phyloP scores from a whole-genome alignment of 169 alveolate species.

The Plasmodium coatneyi region DNA sequence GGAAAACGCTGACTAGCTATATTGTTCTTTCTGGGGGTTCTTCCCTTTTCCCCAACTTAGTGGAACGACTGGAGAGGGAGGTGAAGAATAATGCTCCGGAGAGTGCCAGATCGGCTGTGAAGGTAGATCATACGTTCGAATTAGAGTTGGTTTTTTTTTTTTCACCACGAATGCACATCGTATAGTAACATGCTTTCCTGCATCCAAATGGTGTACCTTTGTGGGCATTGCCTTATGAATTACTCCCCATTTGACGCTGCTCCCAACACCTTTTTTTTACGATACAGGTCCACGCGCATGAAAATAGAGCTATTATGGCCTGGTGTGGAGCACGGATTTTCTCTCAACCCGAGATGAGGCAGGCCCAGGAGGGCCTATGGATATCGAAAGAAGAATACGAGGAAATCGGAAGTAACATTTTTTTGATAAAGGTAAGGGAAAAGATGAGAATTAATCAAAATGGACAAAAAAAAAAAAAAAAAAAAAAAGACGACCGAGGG shows the following conservation, averaged over 20 bases:
- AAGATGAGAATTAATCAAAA: constrained; percentile 27
- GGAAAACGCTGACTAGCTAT: constrained; percentile 77
- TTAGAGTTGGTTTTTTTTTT: background rate
- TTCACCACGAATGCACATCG: background rate
- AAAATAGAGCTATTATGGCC: constrained; percentile 69
- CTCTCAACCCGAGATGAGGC: constrained; percentile 70
- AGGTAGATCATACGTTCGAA: constrained; percentile 39
- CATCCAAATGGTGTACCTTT: background rate
- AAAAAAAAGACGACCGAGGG: background rate
- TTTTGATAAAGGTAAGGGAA: constrained; percentile 46
- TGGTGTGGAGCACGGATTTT: constrained; percentile 64
- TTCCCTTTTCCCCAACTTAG: constrained; percentile 78
- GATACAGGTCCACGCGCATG: constrained; percentile 44
- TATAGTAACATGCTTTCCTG: background rate
- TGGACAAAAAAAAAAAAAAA: background rate
- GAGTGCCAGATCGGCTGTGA: constrained; percentile 79
- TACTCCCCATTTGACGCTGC: background rate
- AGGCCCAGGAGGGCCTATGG: constrained; percentile 78
- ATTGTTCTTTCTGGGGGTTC: constrained; percentile 83
- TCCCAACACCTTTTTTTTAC: background rate
- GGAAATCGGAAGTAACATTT: constrained; percentile 79
- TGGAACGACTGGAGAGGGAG: constrained; percentile 80
- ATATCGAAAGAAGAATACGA: constrained; percentile 79
- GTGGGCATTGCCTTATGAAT: background rate
- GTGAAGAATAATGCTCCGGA: constrained; percentile 82